Conservation (phyloP, 352 stramenopile genomes). For the Globisporangium barbulae region DNA sequence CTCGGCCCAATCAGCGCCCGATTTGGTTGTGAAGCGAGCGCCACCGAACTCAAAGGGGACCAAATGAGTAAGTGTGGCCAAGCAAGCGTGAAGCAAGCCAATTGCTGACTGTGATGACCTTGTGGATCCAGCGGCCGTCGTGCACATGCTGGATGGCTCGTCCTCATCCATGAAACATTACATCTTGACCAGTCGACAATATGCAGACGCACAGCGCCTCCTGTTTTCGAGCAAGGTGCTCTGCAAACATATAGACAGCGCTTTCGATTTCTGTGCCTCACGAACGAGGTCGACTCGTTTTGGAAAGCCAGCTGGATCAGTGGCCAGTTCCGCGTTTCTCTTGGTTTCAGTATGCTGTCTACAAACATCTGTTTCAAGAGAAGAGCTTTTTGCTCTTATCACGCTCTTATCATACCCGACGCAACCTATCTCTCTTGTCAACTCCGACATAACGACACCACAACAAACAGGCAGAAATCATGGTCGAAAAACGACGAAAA, state of each 20-base stretch:
- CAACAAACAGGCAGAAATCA: not conserved
- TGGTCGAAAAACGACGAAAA: not conserved
- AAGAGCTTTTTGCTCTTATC: not conserved
- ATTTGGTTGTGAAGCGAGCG: not conserved
- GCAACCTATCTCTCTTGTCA: not conserved
- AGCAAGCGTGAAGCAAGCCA: no score
- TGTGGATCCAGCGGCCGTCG: no score
- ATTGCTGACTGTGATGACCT: no score
- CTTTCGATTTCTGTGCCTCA: no score
- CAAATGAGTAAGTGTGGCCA: no score
- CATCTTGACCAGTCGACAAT: not conserved
- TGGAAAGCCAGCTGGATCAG: not conserved
- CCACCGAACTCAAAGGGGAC: no score
- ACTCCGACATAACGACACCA: not conserved
- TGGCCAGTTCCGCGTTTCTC: not conserved
- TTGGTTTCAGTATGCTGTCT: constrained; percentile 1
- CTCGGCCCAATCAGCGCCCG: not conserved
- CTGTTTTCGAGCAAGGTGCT: not conserved
- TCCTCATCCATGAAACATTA: not conserved
- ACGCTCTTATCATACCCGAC: not conserved
- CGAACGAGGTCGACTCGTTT: no score
- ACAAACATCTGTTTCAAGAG: not conserved
- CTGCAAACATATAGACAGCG: not conserved
- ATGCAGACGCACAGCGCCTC: not conserved
- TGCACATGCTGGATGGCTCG: no score